Conservation (phyloP, 129 eudicot genomes). For the Flaveria trinervia region DNA sequence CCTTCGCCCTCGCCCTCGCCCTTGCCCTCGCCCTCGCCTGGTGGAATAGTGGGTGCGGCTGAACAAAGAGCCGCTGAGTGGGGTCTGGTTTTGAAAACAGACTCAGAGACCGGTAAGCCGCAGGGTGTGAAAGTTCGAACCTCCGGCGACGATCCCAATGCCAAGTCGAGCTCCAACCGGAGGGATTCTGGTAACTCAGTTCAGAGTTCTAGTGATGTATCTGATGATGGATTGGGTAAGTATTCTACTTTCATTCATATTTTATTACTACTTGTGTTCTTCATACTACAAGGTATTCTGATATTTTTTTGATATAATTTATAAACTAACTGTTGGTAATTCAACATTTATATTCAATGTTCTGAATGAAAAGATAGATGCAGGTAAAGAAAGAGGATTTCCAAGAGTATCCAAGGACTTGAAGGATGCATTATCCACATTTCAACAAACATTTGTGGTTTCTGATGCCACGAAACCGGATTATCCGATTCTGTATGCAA, state of each 20-base stretch:
- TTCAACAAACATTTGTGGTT: conserved; percentile 94
- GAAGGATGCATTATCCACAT: conserved; percentile 85
- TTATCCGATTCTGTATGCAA: conserved; percentile 82
- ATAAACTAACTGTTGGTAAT: too few relatives aligned
- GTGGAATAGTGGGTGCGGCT: conserved; percentile 62
- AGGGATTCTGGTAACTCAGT: conserved; percentile 81
- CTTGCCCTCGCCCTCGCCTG: background rate
- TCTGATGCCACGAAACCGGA: conserved; percentile 95
- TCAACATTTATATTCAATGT: too few relatives aligned
- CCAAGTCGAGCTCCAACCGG: conserved; percentile 44
- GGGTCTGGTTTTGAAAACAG: conserved; percentile 85
- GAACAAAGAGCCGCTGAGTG: conserved; percentile 98
- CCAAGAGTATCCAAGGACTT: conserved; percentile 91
- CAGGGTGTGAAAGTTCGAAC: conserved; percentile 83
- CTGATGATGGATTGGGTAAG: conserved; percentile 54
- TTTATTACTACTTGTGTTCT: too few relatives aligned
- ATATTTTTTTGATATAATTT: too few relatives aligned
- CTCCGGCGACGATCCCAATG: conserved; percentile 70
- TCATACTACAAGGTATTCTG: too few relatives aligned
- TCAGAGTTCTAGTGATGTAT: conserved; percentile 73
- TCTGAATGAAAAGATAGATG: background rate
- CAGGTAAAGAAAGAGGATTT: conserved; percentile 61
- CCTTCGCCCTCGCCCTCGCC: background rate
- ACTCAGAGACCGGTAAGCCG: conserved; percentile 75
- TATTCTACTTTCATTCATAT: background rate